Conservation (phyloP, 495 filamentous ascomycete genomes). For the Penicillium odoratum region DNA sequence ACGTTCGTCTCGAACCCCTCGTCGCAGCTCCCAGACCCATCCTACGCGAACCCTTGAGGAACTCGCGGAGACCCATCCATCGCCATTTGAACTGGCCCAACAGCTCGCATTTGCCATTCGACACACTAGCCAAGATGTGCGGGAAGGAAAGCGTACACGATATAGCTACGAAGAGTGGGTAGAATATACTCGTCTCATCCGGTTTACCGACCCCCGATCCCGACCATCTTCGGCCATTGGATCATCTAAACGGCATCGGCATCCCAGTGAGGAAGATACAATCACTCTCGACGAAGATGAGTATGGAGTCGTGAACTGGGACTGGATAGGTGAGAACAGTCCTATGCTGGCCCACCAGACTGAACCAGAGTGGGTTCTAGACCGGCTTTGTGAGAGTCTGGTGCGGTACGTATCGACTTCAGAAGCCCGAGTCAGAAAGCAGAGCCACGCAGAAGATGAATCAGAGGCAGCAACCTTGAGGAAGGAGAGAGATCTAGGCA, state of each 20-base stretch:
- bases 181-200: conserved; percentile 59
- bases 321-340: conserved; percentile 66
- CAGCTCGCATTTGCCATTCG: conserved; percentile 57
- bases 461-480: conserved; percentile 26
- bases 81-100: conserved; percentile 45
- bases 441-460: conserved; percentile 5
- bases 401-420: conserved; percentile 50
- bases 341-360: conserved; percentile 57
- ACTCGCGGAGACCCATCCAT: conserved; percentile 38
- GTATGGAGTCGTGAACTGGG: conserved; percentile 60
- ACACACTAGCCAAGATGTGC: conserved; percentile 47
- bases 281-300: conserved; percentile 51
- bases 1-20: background rate
- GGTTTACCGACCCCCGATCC: conserved; percentile 48
- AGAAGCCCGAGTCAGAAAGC: conserved; percentile 13
- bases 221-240: conserved; percentile 7
- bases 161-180: conserved; percentile 68
- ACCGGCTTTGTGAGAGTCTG: conserved; percentile 60
- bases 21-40: conserved; percentile 6
- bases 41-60: conserved; percentile 44
- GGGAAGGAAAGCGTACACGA: conserved; percentile 36
- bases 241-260: background rate
- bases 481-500: conserved; percentile 33
- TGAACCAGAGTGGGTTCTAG: conserved; percentile 62
- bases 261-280: background rate